Conservation (phyloP, 1,284 basidiomycete genomes). For the Tylopilus sp. region DNA sequence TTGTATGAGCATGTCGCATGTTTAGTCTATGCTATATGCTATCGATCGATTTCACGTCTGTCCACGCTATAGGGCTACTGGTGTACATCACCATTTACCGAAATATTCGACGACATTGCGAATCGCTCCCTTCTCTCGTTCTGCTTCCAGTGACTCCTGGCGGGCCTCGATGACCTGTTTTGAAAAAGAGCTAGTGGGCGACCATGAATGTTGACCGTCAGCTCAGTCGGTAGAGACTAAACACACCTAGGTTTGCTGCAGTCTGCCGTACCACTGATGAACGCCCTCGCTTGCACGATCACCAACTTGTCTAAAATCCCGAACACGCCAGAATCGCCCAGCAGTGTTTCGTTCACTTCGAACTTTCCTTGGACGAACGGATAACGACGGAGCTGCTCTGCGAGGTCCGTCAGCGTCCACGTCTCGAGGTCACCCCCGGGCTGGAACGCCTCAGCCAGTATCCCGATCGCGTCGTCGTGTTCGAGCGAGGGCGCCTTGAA, state of each 20-base stretch:
- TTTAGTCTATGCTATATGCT: constrained; percentile 38
- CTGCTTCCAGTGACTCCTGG: constrained; percentile 6
- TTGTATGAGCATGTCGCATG: constrained; percentile 40
- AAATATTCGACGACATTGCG: constrained; percentile 29
- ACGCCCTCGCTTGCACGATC: constrained; percentile 41
- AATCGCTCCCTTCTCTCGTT: constrained; percentile 6
- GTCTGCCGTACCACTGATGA: constrained; percentile 41
- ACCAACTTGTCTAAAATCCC: constrained; percentile 51
- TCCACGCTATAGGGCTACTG: too few relatives aligned
- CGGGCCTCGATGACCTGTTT: constrained; percentile 29
- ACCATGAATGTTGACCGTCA: not conserved
- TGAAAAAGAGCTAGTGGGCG: constrained; percentile 20
- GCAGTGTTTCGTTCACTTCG: constrained; percentile 32
- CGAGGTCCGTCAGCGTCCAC: constrained; percentile 41
- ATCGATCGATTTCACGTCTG: constrained; percentile 19
- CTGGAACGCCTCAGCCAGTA: constrained; percentile 41
- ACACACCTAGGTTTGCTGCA: constrained; percentile 41
- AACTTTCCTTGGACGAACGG: constrained; percentile 23
- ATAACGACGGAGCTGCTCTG: constrained; percentile 27
- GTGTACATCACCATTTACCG: constrained; percentile 17
- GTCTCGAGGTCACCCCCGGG: constrained; percentile 37
- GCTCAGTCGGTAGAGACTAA: too few relatives aligned
- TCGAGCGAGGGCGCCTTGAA: constrained; percentile 36
- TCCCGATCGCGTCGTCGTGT: constrained; percentile 40
- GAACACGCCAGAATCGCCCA: constrained; percentile 43